A percentile compares a stretch with the other conserved stretches of the same genome.
These are phyloP conservation scores for Zygosaccharomyces sapae DNA, from an alignment of 1,139 yeast genomes.

Conservation along the genomic window DNA sequence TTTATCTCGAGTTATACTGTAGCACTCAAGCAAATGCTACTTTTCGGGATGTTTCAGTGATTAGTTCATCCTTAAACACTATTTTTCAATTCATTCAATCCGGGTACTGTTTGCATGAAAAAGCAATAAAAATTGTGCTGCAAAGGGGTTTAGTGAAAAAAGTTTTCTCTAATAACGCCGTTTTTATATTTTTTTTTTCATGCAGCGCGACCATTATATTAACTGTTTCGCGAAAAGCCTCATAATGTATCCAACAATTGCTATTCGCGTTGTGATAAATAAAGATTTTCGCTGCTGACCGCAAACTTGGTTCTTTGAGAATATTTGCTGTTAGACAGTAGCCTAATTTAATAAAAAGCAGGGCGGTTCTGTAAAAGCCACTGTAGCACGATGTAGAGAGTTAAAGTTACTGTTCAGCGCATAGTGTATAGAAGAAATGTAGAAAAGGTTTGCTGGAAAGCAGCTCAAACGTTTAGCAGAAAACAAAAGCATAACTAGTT, in stretches of 20 bases:
- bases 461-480: not conserved
- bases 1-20: not conserved
- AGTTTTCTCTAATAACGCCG: not conserved
- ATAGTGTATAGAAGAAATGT: not conserved
- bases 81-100: not conserved
- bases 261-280: not conserved
- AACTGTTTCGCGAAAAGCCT: not conserved
- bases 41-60: not conserved
- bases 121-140: not conserved
- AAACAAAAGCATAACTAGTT: not conserved
- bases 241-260: not conserved
- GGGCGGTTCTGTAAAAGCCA: not conserved
- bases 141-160: not conserved
- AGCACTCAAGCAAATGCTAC: not conserved
- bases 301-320: not conserved
- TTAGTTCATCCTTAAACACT: not conserved
- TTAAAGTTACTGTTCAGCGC: not conserved
- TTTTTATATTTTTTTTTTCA: not conserved
- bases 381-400: not conserved
- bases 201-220: not conserved
- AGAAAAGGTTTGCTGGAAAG: not conserved
- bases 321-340: not conserved
- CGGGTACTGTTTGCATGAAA: not conserved
- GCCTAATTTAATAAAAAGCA: not conserved
- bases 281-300: not conserved